Evolutionary conservation across 1,284 basidiomycete species (phyloP), one percentile per base, ranked within the genome.

Genomic region (Cutaneotrichosporon sp.): DNA sequence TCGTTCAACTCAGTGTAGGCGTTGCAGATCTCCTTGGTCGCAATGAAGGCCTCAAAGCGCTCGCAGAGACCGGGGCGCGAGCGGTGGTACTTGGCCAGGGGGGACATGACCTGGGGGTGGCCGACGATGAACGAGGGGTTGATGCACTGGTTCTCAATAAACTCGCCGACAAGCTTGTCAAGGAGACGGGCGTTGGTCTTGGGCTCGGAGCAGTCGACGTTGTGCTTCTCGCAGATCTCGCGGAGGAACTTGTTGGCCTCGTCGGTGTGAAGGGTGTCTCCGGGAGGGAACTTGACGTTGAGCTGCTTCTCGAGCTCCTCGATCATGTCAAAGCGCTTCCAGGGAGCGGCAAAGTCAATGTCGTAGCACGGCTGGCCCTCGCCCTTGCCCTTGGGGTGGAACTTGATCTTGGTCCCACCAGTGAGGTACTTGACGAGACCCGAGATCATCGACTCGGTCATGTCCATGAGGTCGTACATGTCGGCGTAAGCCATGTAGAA

Each of bases 401-500:
- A 99, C 59, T 83, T 86, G 69, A 99, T 79, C 78, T 88, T 90
- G 56, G 92, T 94, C 72, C 84, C 85, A 14, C 93, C 92, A 53
- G 88, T 97, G 62, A 99, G 81, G 72, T 86, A 87, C 86, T 90
- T 91, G 77, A 98, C 96, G 79, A 99, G 83, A 5, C 95, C 92
- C 75, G 94, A 91, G 47, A 98, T 81, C 84, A 99, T 85, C 56
- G 83, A 83, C 82, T 99, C 97, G 42, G 96, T 99, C 70, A 99
- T 86, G 65, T 98, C 95, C 96, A 99, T 98, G 66, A 99, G 70
- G 78, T 99, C 97, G 84, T 95, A 91, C 93, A 97, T 97, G 81
- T 99, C 96, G 68, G 96, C 96, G 77, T 98, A 99, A 32, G 96
- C 96, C 96, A 99, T 99, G 81, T 99, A 99, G 83, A 99, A 99